Evolutionary conservation across 192 early-diverging fungal genomes (phyloP), one percentile per base, ranked within the genome.

Genomic region (Podochytrium sp.): DNA sequence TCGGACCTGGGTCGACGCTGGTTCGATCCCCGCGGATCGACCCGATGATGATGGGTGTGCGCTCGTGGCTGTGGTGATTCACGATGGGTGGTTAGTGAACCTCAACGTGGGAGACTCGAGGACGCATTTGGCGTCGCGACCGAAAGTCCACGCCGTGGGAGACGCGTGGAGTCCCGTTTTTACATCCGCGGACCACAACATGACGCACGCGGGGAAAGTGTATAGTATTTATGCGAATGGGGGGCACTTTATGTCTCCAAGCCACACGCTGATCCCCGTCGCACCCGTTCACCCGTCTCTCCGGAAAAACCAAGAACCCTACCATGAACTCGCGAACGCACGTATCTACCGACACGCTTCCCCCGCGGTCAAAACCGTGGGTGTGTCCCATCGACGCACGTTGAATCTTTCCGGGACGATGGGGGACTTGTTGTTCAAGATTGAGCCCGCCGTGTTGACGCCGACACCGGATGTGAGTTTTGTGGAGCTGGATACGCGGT

Each of bases 361-460:
- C 20, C 57, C 79, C 16, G 76, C 76, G 32, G 81, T 89, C 12
- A 64, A 71, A 20, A 71, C 78, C 25, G 82, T 89, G 39, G 87
- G 87, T 10, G 83, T 86, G n/a, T 81, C 79, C 12, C 80, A 89
- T 71, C 55, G 77, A 12, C 76, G 87, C 41, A 89, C 87, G 2
- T 75, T 89, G 37, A 89, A 89, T 78, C 76, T 89, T 56, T 79
- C 85, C 23, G 84, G 81, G 0, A 89, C 87, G 20, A 89, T 89
- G 86, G 87, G 87, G 47, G 87, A 89, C 57, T 52, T 89, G 34
- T 58, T 89, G 12, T 89, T 88, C 76, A 89, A 89, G 62, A 80
- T 89, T 49, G 82, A 86, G 47, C 87, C 87, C 4, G 80, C 86
- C 2, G 80, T 89, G 1, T 66, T 89, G 43, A 74, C 57, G 12